Conservation (phyloP, 129 eudicot genomes). For the Dittrichia graveolens region DNA sequence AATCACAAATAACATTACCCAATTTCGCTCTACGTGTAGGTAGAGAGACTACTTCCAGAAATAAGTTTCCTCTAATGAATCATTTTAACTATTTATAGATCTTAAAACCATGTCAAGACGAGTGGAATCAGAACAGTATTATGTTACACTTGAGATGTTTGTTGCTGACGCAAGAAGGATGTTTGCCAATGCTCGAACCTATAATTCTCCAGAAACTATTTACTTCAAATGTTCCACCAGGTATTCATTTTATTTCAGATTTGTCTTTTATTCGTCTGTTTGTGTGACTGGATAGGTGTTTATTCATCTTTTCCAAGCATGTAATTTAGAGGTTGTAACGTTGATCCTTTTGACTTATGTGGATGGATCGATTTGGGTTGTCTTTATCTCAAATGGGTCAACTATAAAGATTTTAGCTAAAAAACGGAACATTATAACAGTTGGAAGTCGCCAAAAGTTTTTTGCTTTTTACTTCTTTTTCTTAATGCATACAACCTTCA, state of each 20-base stretch:
- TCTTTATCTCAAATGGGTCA: not conserved
- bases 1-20: not conserved
- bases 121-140: constrained; percentile 89
- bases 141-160: constrained; percentile 93
- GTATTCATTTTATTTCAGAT: constrained; percentile 27
- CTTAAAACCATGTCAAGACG: constrained; percentile 85
- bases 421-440: too few species aligned
- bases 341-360: not conserved
- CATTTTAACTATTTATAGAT: constrained; percentile 46
- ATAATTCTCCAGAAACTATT: constrained; percentile 89
- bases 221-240: constrained; percentile 92
- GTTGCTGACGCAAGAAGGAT: constrained; percentile 84
- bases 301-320: not conserved
- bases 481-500: not conserved
- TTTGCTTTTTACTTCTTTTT: not conserved
- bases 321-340: not conserved
- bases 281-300: not conserved
- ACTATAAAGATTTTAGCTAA: too few species aligned
- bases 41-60: too few species aligned
- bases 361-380: not conserved
- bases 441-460: too few species aligned
- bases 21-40: too few species aligned
- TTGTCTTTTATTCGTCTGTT: not conserved
- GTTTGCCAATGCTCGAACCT: constrained; percentile 92
- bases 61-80: not conserved